Percentiles rank a stretch among this genome's conserved stretches.
Evolutionary conservation across 139 green algal genomes (phyloP).

Genomic region (Chlamydomonas asymmetrica): DNA sequence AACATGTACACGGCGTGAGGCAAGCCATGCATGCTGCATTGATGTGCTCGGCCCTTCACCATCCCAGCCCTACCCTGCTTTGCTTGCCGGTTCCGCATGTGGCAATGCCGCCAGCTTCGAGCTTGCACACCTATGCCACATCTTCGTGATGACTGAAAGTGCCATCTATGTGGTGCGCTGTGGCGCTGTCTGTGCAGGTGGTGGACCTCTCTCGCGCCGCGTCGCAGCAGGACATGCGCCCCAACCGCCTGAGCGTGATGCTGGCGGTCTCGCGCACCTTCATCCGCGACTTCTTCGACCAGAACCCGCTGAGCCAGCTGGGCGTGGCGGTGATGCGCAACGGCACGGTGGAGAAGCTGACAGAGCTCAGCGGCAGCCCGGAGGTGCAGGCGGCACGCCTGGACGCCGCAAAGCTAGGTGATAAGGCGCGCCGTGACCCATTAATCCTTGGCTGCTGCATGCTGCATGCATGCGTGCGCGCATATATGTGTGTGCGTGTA

Average conservation of each 20-base stretch:
- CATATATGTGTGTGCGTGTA: too few relatives aligned
- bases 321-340: slow-evolving; percentile 82
- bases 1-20: background rate
- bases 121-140: too few relatives aligned
- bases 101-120: too few relatives aligned
- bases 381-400: slow-evolving; percentile 30
- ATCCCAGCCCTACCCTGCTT: too few relatives aligned
- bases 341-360: slow-evolving; percentile 78
- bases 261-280: slow-evolving; percentile 62
- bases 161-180: too few relatives aligned
- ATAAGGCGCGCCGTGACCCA: slow-evolving; percentile 39
- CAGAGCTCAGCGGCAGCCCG: slow-evolving; percentile 63
- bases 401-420: slow-evolving; percentile 26
- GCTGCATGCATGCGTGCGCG: too few relatives aligned
- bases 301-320: slow-evolving; percentile 92
- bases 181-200: too few relatives aligned
- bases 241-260: slow-evolving; percentile 75
- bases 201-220: slow-evolving; percentile 83
- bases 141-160: too few relatives aligned
- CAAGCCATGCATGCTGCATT: background rate
- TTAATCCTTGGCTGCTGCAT: too few relatives aligned
- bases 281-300: slow-evolving; percentile 93
- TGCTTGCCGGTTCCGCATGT: too few relatives aligned
- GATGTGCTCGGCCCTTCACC: too few relatives aligned
- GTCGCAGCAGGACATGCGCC: slow-evolving; percentile 76